phyloP scores from a whole-genome alignment of 1,284 basidiomycete genomes.

The Wolfiporia cocos region DNA sequence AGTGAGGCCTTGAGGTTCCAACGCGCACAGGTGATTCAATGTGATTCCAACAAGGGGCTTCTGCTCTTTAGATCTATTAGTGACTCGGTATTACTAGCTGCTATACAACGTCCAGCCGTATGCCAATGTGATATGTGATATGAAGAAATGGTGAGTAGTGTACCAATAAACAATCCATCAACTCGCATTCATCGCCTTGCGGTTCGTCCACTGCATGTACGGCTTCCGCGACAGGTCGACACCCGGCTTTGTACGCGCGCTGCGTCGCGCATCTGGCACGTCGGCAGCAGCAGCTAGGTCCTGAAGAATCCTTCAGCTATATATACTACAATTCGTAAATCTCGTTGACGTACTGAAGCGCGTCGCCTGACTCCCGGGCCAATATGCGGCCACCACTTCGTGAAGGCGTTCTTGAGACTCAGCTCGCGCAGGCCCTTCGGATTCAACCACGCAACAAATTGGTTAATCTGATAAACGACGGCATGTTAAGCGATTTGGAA shows the following conservation, averaged over 20 bases:
- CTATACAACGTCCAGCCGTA: constrained; percentile 2
- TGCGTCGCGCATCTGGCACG: constrained; percentile 71
- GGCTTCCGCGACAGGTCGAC: constrained; percentile 67
- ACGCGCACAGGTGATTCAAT: no score
- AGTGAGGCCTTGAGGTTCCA: constrained; percentile 76
- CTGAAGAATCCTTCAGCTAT: constrained; percentile 29
- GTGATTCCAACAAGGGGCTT: no score
- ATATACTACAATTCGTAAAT: not conserved
- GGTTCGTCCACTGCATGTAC: constrained; percentile 82
- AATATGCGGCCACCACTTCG: constrained; percentile 85
- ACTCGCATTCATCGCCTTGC: constrained; percentile 45
- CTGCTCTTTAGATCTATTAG: no score
- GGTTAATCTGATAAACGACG: constrained; percentile 55
- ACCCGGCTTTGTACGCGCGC: constrained; percentile 56
- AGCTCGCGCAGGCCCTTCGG: constrained; percentile 86
- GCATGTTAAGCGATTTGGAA: not conserved
- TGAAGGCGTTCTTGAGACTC: constrained; percentile 73
- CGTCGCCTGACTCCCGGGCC: constrained; percentile 77
- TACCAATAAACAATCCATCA: constrained; percentile 9
- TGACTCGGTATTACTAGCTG: not conserved
- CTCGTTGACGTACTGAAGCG: constrained; percentile 45
- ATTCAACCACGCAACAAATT: constrained; percentile 87
- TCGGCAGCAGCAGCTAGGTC: constrained; percentile 62
- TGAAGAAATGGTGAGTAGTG: not conserved
- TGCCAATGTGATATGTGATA: not conserved